Evolutionary conservation across 2,329 filamentous ascomycete genomes (phyloP).

Genomic region (Stromatinia cepivora): DNA sequence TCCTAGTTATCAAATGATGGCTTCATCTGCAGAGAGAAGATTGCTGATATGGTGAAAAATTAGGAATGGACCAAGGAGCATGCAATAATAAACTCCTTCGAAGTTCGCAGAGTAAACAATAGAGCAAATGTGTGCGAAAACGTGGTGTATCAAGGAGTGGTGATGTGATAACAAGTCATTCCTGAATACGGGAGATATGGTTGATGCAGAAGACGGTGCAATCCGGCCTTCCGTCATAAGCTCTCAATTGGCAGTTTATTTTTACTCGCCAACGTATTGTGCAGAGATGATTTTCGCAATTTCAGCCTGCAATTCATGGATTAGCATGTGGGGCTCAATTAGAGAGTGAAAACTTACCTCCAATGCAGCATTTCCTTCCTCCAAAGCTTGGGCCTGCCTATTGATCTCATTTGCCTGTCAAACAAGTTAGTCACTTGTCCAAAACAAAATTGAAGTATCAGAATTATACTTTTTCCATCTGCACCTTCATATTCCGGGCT

Average conservation of each 20-base stretch:
- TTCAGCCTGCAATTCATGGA: neutral
- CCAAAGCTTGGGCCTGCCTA: conserved; percentile 20
- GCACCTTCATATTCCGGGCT: neutral
- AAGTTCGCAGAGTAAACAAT: neutral
- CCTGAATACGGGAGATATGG: neutral
- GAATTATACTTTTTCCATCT: conserved; percentile 9
- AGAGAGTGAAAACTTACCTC: conserved; percentile 16
- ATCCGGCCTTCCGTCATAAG: neutral
- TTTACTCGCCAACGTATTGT: neutral
- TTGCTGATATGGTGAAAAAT: neutral
- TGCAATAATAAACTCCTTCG: neutral
- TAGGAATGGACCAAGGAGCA: neutral
- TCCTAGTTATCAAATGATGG: neutral
- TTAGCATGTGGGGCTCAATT: neutral
- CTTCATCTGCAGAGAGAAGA: neutral
- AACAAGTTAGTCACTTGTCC: neutral
- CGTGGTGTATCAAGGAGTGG: neutral
- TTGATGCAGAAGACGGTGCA: neutral
- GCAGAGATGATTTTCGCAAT: conserved; percentile 7
- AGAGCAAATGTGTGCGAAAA: neutral
- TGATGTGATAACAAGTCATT: neutral
- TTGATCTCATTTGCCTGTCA: conserved; percentile 18
- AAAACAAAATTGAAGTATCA: neutral
- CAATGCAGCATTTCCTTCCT: conserved; percentile 24
- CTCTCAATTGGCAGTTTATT: neutral